Evolutionary conservation across 108 stramenopile genomes (phyloP).

Genomic region (Stephanodiscus triporus): DNA sequence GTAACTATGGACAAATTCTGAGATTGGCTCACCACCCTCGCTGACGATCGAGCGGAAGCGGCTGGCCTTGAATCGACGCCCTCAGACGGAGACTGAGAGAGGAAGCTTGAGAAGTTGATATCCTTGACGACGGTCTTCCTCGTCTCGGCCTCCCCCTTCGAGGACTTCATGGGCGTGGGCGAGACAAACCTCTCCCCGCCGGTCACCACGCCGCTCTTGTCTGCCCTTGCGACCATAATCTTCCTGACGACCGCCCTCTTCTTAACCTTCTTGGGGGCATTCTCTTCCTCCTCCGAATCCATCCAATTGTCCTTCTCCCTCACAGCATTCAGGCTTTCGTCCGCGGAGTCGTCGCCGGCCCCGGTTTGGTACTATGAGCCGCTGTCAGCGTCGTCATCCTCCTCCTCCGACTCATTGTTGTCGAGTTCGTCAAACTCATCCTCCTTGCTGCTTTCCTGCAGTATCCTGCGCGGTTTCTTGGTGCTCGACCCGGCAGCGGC

Average conservation of each 20-base stretch:
- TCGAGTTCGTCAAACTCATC: constrained; percentile 31
- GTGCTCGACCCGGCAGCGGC: constrained; percentile 1
- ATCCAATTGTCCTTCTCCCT: constrained; percentile 58
- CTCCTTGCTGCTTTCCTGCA: constrained; percentile 41
- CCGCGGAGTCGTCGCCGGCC: constrained; percentile 52
- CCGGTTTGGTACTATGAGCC: constrained; percentile 34
- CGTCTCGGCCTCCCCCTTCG: constrained; percentile 2
- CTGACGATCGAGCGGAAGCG: neutral
- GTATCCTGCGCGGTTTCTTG: constrained; percentile 15
- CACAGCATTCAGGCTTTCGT: constrained; percentile 6
- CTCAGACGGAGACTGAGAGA: constrained; percentile 22
- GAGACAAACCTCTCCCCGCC: constrained; percentile 17
- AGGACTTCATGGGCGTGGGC: constrained; percentile 30
- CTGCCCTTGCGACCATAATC: constrained; percentile 15
- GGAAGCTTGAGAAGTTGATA: constrained; percentile 32
- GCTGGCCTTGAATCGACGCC: neutral
- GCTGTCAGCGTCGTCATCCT: constrained; percentile 49
- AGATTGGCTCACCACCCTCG: neutral
- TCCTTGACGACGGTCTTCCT: neutral
- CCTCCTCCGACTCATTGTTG: constrained; percentile 40
- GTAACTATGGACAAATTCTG: constrained; percentile 2
- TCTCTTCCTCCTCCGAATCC: constrained; percentile 59
- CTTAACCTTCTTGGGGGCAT: constrained; percentile 11
- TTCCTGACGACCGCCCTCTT: constrained; percentile 16
- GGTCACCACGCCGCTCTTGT: neutral